Conservation (phyloP, 2,329 filamentous ascomycete genomes). For the Fusarium lyarnte region DNA sequence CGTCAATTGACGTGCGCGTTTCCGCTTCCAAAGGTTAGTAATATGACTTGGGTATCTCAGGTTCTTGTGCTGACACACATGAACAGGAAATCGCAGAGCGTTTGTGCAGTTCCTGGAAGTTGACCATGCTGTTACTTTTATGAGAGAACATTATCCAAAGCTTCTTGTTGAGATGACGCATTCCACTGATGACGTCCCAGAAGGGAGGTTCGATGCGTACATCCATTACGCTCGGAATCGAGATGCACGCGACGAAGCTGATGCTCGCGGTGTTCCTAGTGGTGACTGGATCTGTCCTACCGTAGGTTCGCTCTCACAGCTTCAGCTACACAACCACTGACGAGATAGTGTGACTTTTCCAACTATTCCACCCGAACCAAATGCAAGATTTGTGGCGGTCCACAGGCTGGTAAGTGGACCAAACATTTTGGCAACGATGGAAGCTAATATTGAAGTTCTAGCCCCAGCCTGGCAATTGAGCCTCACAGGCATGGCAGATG, state of each 20-base stretch:
- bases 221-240: constrained; percentile 55
- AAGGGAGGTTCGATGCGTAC: constrained; percentile 51
- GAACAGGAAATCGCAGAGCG: constrained; percentile 52
- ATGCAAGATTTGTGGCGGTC: constrained; percentile 52
- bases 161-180: constrained; percentile 50
- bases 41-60: neutral
- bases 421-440: neutral
- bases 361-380: constrained; percentile 52
- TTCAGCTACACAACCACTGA: constrained; percentile 23
- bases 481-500: constrained; percentile 60
- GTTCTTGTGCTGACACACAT: constrained; percentile 17
- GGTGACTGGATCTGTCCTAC: constrained; percentile 51
- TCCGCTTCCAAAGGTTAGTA: constrained; percentile 48
- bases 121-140: constrained; percentile 53
- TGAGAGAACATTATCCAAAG: constrained; percentile 55
- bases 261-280: constrained; percentile 30
- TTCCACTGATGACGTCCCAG: constrained; percentile 51
- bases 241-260: constrained; percentile 47
- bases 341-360: constrained; percentile 50
- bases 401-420: constrained; percentile 43
- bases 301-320: constrained; percentile 37
- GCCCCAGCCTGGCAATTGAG: constrained; percentile 47
- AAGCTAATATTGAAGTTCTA: constrained; percentile 10
- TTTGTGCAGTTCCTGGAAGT: constrained; percentile 55
- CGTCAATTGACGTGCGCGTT: constrained; percentile 52